These are phyloP conservation scores for Prunella vulgaris DNA, from an alignment of 257 asterid species.

Conservation along the genomic window DNA sequence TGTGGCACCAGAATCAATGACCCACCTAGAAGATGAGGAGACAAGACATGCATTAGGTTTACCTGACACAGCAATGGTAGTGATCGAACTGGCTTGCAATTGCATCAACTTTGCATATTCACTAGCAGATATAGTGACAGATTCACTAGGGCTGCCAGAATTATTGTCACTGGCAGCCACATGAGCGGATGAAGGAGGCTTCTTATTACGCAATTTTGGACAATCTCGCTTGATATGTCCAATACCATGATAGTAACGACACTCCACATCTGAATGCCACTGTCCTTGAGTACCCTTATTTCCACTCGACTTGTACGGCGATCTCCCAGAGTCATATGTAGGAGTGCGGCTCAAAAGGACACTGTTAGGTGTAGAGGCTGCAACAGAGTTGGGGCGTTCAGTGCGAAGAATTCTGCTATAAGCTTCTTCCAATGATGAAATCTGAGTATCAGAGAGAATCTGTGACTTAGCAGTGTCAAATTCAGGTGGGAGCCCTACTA, in stretches of 20 bases:
- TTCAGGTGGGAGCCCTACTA: neutral
- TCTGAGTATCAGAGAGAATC: neutral
- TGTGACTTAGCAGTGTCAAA: constrained; percentile 19
- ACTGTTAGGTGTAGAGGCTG: neutral
- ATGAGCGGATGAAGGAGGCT: too few species aligned
- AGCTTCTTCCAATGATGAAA: neutral
- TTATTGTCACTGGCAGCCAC: too few species aligned
- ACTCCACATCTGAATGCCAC: neutral
- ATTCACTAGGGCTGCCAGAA: too few species aligned
- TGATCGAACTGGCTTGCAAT: too few species aligned
- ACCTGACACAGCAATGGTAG: too few species aligned
- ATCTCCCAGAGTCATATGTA: neutral
- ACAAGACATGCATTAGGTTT: too few species aligned
- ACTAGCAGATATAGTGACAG: too few species aligned
- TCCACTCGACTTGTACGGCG: neutral
- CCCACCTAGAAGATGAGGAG: too few species aligned
- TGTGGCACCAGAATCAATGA: too few species aligned
- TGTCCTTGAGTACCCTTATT: neutral
- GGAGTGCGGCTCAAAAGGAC: neutral
- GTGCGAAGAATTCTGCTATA: neutral
- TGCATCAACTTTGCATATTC: too few species aligned
- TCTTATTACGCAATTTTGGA: too few species aligned
- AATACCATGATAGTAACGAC: neutral
- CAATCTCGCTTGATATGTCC: neutral
- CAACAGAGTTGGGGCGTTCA: neutral